Conservation (phyloP, 1,284 basidiomycete genomes). For the Papiliotrema fonsecae region DNA sequence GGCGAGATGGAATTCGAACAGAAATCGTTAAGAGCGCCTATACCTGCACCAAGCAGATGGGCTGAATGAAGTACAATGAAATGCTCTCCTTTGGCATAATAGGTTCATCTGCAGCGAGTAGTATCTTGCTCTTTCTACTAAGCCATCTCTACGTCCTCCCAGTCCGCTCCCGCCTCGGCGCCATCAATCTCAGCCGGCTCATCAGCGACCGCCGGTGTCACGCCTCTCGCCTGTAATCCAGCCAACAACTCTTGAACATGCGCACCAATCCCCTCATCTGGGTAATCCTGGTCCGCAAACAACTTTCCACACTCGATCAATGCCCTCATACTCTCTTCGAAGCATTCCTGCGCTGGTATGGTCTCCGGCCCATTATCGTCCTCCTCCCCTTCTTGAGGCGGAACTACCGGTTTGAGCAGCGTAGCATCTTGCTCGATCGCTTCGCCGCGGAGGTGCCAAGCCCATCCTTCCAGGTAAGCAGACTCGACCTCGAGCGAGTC, state of each 20-base stretch:
- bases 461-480: conserved; percentile 94
- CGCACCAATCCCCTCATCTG: conserved; percentile 70
- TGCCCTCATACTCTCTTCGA: conserved; percentile 71
- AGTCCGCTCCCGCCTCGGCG: conserved; percentile 53
- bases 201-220: conserved; percentile 59
- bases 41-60: too few relatives aligned
- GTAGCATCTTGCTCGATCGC: conserved; percentile 29
- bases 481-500: conserved; percentile 87
- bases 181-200: conserved; percentile 52
- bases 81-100: too few relatives aligned
- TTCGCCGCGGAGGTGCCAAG: conserved; percentile 64
- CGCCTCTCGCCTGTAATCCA: conserved; percentile 64
- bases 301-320: conserved; percentile 75
- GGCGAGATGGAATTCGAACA: not conserved
- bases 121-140: too few relatives aligned
- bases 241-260: conserved; percentile 71
- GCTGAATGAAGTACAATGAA: too few relatives aligned
- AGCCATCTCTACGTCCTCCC: conserved; percentile 55
- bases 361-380: conserved; percentile 52
- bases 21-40: too few relatives aligned
- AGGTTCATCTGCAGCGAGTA: too few relatives aligned
- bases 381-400: conserved; percentile 55
- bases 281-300: conserved; percentile 65
- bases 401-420: conserved; percentile 1
- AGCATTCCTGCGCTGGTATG: conserved; percentile 71